A percentile compares a stretch with the other conserved stretches of the same genome.
These are phyloP conservation scores for Apiotrichum sp. DNA, from an alignment of 1,284 basidiomycete species.

Conservation along the genomic window DNA sequence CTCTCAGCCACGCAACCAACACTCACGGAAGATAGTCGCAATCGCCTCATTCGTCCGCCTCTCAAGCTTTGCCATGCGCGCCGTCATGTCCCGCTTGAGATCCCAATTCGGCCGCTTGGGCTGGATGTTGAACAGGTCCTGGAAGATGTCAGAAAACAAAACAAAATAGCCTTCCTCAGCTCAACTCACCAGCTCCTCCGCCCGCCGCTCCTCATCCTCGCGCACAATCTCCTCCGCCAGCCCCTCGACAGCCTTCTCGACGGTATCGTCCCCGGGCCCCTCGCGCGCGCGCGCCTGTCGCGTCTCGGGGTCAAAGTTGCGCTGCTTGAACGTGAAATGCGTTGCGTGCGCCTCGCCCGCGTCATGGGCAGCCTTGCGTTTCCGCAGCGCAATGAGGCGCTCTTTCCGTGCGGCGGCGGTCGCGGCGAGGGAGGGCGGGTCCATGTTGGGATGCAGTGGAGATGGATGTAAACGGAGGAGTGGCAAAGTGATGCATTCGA, in stretches of 20 bases:
- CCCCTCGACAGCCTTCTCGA: slow-evolving; percentile 78
- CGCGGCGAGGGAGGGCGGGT: slow-evolving; percentile 65
- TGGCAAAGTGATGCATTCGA: no score
- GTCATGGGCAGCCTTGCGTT: slow-evolving; percentile 62
- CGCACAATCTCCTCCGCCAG: slow-evolving; percentile 74
- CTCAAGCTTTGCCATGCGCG: slow-evolving; percentile 81
- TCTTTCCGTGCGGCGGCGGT: slow-evolving; percentile 79
- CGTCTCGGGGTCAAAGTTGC: slow-evolving; percentile 81
- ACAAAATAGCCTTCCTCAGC: not conserved
- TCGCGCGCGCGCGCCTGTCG: slow-evolving; percentile 64
- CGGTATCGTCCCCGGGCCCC: slow-evolving; percentile 61
- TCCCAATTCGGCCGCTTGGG: slow-evolving; percentile 97
- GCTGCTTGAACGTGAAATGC: slow-evolving; percentile 61
- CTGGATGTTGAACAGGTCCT: slow-evolving; percentile 95
- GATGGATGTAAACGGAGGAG: no score
- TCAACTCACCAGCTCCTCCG: slow-evolving; percentile 72
- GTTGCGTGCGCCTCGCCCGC: slow-evolving; percentile 37
- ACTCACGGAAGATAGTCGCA: slow-evolving; percentile 65
- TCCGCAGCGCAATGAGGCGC: slow-evolving; percentile 71
- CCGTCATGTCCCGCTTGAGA: slow-evolving; percentile 87
- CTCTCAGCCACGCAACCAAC: not conserved
- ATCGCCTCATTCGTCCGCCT: slow-evolving; percentile 85
- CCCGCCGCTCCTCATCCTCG: slow-evolving; percentile 75
- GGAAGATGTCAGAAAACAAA: not conserved
- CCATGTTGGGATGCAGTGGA: no score